Evolutionary conservation across 495 filamentous ascomycete genomes (phyloP).

Genomic region (Xylaria venustula): DNA sequence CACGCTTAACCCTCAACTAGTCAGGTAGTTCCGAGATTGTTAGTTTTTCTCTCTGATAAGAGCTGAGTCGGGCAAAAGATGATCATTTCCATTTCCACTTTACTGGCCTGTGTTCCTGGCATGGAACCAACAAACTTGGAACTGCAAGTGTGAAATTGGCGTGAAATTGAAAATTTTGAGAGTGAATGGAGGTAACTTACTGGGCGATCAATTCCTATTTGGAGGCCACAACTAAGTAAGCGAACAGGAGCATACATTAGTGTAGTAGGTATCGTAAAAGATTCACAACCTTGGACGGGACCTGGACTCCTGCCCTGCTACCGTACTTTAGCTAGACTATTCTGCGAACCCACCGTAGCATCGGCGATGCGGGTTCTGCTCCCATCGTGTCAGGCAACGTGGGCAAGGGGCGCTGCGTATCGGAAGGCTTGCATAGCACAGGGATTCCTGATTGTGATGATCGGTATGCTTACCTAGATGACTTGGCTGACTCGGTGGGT

Average conservation of each 20-base stretch:
- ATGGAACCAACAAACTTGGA: background rate
- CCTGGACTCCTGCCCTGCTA: background rate
- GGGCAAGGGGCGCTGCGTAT: background rate
- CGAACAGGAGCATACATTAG: background rate
- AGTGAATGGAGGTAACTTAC: background rate
- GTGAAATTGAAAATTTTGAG: background rate
- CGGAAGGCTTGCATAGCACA: background rate
- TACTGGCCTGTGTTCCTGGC: background rate
- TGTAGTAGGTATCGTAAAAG: background rate
- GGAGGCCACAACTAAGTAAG: background rate
- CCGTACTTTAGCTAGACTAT: background rate
- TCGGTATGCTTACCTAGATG: background rate
- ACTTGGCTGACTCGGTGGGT: background rate
- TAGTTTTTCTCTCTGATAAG: background rate
- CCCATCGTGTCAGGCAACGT: background rate
- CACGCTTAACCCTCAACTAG: too few species aligned
- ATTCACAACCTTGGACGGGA: too few species aligned
- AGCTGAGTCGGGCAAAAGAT: background rate
- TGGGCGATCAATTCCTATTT: background rate
- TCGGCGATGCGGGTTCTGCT: background rate
- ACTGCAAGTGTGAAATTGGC: conserved; percentile 4
- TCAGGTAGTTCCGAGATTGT: too few species aligned
- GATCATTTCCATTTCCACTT: conserved; percentile 2
- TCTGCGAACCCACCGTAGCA: background rate
- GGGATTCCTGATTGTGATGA: background rate